Base-by-base conservation (phyloP, 768 basidiomycete species). In the Pisolithus microcarpus region DNA sequence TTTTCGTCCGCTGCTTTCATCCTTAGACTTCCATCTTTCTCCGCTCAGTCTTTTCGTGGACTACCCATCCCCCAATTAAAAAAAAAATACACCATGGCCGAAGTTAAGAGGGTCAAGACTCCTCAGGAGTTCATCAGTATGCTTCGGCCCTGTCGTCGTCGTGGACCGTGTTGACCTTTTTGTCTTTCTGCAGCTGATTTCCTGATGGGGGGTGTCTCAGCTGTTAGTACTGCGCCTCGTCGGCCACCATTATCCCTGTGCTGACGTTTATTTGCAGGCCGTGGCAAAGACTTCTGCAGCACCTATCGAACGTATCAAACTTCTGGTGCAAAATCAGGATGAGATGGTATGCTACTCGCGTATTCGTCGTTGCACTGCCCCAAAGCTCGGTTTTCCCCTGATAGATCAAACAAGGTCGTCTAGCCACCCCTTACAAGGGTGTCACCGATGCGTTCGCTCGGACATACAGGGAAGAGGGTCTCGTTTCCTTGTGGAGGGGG, bases 301-400 rank as follows among this genome's bases (percentile, higher is more conserved):
- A 58, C 96, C 96, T 74, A 99, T 99, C 65, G 96, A 98, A 83
- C 93, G 96, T 68, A 95, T 99, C 75, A 99, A 99, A 80, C 85
- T 98, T 65, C 75, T 95, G 69, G 87, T 95, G 54, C 91, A 97
- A 75, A 97, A 96, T 77, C 95, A 98, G 84, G 95, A 94, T 82
- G 96, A 98, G 79, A 99, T 98, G 96, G 87, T 84, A n/a, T 3
- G 74, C 16, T 11, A 23, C 38, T 48, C 26, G 40, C 19, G 5
- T 21, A 39, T 42, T 9, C 28, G 0, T 44, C 16, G 40, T 9
- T 4, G 31, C n/a, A 7, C 39, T 2, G 18, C n/a, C 48, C 34
- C 39, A 39, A 48, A 8, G 5, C 36, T 31, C 53, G 34, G 4
- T 13, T 26, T 44, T 26, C 43, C 10, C 8, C 10, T 37, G 53